phyloP scores from a whole-genome alignment of 257 asterid species.

The Thymus quinquecostatus region DNA sequence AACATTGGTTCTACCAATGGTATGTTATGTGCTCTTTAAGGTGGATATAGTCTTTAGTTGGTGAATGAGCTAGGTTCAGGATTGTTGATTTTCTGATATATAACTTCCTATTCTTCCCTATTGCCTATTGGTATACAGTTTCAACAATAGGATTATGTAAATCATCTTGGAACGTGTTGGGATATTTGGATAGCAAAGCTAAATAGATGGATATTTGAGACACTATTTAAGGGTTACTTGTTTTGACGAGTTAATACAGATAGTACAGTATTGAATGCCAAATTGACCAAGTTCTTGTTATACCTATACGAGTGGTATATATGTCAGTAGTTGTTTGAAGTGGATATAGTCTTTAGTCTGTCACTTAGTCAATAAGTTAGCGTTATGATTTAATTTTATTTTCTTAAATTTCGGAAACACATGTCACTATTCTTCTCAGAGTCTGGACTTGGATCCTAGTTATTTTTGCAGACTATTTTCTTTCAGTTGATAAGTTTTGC shows the following conservation, averaged over 20 bases:
- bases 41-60: constrained; percentile 17
- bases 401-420: too few species aligned
- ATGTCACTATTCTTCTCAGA: neutral
- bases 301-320: neutral
- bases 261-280: neutral
- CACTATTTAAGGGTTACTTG: neutral
- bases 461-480: neutral
- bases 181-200: neutral
- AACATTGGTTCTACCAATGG: constrained; percentile 1
- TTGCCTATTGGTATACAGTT: neutral
- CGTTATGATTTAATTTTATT: neutral
- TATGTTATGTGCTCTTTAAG: neutral
- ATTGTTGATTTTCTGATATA: neutral
- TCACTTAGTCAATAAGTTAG: neutral
- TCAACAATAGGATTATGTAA: neutral
- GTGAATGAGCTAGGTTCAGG: neutral
- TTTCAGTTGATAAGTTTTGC: neutral
- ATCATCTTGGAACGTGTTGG: neutral
- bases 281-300: constrained; percentile 3
- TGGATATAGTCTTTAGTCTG: constrained; percentile 1
- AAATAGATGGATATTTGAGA: neutral
- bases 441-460: neutral
- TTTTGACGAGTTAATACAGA: neutral
- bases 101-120: neutral
- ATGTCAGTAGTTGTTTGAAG: neutral